Evolutionary conservation across 129 eudicot species (phyloP).

Genomic region (Cynara cardunculus): DNA sequence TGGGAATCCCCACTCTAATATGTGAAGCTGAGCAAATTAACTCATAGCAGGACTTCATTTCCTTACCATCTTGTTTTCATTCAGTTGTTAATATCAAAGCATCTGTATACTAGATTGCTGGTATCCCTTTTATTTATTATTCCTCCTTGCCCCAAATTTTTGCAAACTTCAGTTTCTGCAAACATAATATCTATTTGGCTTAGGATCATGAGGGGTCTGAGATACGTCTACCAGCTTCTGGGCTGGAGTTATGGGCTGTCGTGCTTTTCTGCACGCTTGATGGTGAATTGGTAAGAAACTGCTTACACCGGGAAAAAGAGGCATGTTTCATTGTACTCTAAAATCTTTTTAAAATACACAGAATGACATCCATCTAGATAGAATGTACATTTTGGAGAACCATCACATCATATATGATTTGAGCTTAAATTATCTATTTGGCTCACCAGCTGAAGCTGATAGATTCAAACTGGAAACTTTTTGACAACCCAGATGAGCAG

Average conservation of each 20-base stretch:
- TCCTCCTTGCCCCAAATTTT: background rate
- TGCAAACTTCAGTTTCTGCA: background rate
- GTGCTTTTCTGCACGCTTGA: background rate
- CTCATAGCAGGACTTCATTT: background rate
- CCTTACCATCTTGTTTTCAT: background rate
- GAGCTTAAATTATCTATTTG: background rate
- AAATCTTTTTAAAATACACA: background rate
- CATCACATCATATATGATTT: background rate
- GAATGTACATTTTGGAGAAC: background rate
- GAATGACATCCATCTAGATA: background rate
- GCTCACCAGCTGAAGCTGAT: constrained; percentile 70
- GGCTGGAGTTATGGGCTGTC: background rate
- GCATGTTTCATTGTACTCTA: background rate
- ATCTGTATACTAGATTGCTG: too few relatives aligned
- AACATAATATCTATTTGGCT: background rate
- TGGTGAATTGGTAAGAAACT: background rate
- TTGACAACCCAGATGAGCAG: constrained; percentile 46
- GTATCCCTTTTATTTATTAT: too few relatives aligned
- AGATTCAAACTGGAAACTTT: constrained; percentile 45
- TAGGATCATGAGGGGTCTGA: background rate
- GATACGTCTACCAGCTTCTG: constrained; percentile 3
- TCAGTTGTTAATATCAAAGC: background rate
- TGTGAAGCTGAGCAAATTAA: constrained; percentile 7
- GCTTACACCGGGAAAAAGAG: background rate
- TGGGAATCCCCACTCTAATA: constrained; percentile 5